Evolutionary conservation across 495 filamentous ascomycete genomes (phyloP).

Genomic region (Aspergillus biplanus): DNA sequence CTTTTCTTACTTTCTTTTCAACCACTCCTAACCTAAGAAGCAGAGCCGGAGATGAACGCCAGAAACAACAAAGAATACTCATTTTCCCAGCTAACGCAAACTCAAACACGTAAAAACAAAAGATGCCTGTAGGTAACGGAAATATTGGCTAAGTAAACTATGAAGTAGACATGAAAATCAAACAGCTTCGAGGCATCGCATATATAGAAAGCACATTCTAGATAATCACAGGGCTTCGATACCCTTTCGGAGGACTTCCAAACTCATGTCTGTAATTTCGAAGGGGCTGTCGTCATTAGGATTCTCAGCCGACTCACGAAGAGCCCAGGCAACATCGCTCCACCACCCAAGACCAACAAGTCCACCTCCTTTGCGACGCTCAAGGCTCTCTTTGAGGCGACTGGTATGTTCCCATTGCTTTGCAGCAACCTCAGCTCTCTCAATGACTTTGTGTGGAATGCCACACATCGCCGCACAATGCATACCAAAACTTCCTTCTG

Average conservation of each 20-base stretch:
- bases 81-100: too few species aligned
- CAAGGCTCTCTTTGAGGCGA: conserved; percentile 82
- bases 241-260: conserved; percentile 75
- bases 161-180: background rate
- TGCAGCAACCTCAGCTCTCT: conserved; percentile 87
- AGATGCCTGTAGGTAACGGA: background rate
- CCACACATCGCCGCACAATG: conserved; percentile 99
- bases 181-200: background rate
- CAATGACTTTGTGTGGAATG: conserved; percentile 80
- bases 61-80: too few species aligned
- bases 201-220: conserved; percentile 7
- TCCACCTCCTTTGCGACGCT: conserved; percentile 71
- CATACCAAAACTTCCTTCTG: conserved; percentile 98
- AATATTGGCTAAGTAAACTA: background rate
- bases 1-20: too few species aligned
- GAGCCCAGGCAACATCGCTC: conserved; percentile 86
- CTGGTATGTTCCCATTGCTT: conserved; percentile 95
- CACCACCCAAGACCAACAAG: conserved; percentile 85
- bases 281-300: conserved; percentile 47
- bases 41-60: too few species aligned
- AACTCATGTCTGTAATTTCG: conserved; percentile 49
- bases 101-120: background rate
- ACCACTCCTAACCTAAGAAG: too few species aligned
- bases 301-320: conserved; percentile 57
- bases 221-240: conserved; percentile 70